Evolutionary conservation across 352 stramenopile species (phyloP).

Genomic region (Phytophthora fragariaefolia): DNA sequence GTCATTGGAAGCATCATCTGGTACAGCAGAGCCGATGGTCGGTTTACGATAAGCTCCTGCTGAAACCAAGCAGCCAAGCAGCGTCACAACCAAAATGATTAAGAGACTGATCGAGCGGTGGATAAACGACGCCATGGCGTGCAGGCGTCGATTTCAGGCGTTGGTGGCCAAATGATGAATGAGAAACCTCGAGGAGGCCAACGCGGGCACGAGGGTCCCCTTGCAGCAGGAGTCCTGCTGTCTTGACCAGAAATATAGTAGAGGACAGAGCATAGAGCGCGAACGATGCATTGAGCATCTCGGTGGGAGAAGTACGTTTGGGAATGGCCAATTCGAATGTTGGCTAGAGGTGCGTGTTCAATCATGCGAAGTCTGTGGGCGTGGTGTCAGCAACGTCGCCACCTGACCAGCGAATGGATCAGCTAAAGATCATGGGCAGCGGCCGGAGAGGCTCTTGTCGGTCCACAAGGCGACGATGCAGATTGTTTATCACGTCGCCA

Average conservation of each 20-base stretch:
- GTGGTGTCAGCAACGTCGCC: not conserved
- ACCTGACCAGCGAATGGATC: conserved; percentile 3
- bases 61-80: conserved; percentile 4
- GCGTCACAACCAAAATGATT: conserved; percentile 2
- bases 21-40: conserved; percentile 6
- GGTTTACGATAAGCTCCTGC: not conserved
- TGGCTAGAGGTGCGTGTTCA: not conserved
- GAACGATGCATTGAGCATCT: conserved; percentile 4
- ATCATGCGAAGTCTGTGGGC: not conserved
- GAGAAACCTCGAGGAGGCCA: conserved; percentile 4
- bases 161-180: conserved; percentile 23
- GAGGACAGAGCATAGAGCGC: conserved; percentile 6
- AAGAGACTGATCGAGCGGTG: not conserved
- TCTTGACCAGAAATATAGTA: conserved; percentile 5
- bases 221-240: conserved; percentile 3
- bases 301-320: not conserved
- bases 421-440: conserved; percentile 8
- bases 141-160: not conserved
- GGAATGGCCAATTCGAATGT: conserved; percentile 5
- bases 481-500: not conserved
- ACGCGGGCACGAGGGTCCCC: not conserved
- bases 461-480: conserved; percentile 1
- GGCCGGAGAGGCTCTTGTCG: not conserved
- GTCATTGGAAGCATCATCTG: conserved; percentile 6
- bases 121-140: not conserved